Evolutionary conservation across 768 basidiomycete genomes (phyloP), one percentile per base, ranked within the genome.

Genomic region (Scleroderma citrinum): DNA sequence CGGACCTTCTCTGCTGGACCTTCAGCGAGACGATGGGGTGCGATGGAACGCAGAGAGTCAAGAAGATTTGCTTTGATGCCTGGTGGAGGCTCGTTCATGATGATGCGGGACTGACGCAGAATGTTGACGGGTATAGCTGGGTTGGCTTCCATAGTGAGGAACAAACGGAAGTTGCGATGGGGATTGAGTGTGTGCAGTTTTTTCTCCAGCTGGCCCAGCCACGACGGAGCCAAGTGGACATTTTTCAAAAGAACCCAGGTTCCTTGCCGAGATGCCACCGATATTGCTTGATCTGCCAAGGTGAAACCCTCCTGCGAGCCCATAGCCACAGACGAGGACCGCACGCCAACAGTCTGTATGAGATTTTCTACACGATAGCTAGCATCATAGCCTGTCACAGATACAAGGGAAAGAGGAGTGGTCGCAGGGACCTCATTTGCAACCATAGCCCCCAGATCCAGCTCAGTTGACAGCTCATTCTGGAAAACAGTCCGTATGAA

Each of bases 31-130:
- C 88, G 83, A 10, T 82, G 68, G 0, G 85, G 72, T 2, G 83
- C 63, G 40, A 97, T 89, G 53, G 76, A 77, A 36, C 82, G 77
- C 20, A 96, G 75, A 4, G 91, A 93, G 63, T 98, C 95, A 19
- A 96, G 75, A 7, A 99, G 74, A 62, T 96, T 98, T 40, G 96
- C 96, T 60, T 94, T 94, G 69, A 99, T 81, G 44, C 96, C 96
- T 13, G 94, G 94, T 39, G 93, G 89, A 43, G 96, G 94, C 64
- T 99, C 96, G 64, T 98, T 98, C 94, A 98, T 98, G 64, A 98
- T 78, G 58, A 98, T 82, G 41, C 93, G 86, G 24, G 94, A 97
- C 66, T 92, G 93, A 10, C 94, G 87, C 21, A 99, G 78, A 56
- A 98, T 93, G 65, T 96, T 98, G 60, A 96, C 92, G 7, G 95